A percentile compares a stretch with the other conserved stretches of the same genome.
Conservation (phyloP, 345 rosid genomes). For the Capsella bursapastoris region DNA sequence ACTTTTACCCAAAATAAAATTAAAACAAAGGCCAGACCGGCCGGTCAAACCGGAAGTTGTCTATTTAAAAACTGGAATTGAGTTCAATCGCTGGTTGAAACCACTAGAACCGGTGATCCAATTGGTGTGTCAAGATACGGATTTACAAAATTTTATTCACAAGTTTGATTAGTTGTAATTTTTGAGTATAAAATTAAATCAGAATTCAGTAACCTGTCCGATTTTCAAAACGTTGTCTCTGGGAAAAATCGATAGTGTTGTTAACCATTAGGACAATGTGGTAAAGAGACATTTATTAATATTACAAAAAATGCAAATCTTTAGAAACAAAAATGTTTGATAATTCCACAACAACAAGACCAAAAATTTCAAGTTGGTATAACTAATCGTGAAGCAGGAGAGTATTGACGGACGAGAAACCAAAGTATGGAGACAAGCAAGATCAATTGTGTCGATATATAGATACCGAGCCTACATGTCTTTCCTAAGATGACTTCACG, state of each 20-base stretch:
- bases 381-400: constrained; percentile 50
- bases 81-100: no score
- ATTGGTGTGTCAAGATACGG: no score
- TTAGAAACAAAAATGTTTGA: constrained; percentile 24
- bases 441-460: constrained; percentile 59
- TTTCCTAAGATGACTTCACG: constrained; percentile 47
- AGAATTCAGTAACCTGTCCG: no score
- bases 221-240: no score
- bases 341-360: constrained; percentile 28
- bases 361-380: constrained; percentile 57
- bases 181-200: no score
- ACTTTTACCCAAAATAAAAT: no score
- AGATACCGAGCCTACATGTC: constrained; percentile 53
- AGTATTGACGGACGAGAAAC: constrained; percentile 48
- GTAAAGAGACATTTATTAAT: neutral
- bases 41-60: no score
- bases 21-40: no score
- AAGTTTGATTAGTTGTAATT: no score
- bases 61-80: no score
- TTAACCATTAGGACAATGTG: neutral
- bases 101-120: no score
- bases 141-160: no score
- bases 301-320: constrained; percentile 12
- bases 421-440: constrained; percentile 60
- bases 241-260: neutral